Conservation (phyloP, 176 grass and related monocot species). For the Calamus simplicifolius region DNA sequence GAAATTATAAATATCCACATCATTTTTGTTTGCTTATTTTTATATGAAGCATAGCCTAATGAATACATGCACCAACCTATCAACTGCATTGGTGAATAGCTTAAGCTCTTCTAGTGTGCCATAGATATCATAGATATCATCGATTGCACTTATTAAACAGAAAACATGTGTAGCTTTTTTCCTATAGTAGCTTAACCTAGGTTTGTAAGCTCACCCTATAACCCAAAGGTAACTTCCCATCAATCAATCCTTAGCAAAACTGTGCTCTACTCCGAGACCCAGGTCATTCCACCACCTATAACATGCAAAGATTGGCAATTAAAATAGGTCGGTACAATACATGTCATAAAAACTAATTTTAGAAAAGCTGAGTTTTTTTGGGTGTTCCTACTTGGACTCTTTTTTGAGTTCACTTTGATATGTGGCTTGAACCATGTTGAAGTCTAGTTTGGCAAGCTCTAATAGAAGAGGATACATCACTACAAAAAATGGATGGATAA, state of each 20-base stretch:
- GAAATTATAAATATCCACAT: no score
- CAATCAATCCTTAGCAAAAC: slow-evolving; percentile 40
- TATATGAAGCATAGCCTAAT: no score
- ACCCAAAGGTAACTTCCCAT: slow-evolving; percentile 34
- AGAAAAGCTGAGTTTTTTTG: neutral
- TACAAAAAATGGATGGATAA: no score
- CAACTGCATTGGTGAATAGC: slow-evolving; percentile 14
- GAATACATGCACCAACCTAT: neutral
- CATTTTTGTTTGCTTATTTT: no score
- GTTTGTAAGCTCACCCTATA: slow-evolving; percentile 14
- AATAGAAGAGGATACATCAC: slow-evolving; percentile 19
- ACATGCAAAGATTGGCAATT: neutral
- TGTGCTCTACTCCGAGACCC: slow-evolving; percentile 14
- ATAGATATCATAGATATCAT: slow-evolving; percentile 37
- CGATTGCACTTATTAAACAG: slow-evolving; percentile 8
- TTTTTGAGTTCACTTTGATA: slow-evolving; percentile 23
- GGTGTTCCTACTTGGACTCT: slow-evolving; percentile 13
- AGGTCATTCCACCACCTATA: slow-evolving; percentile 48
- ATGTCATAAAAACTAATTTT: neutral
- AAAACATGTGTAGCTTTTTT: neutral
- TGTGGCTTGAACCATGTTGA: slow-evolving; percentile 31
- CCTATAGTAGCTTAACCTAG: neutral
- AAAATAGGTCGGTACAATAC: no score
- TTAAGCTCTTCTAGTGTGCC: slow-evolving; percentile 18
- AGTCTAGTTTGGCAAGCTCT: slow-evolving; percentile 30